These are phyloP conservation scores for Trichosanthes truncata DNA, from an alignment of 306 rosid genomes.

Conservation along the genomic window DNA sequence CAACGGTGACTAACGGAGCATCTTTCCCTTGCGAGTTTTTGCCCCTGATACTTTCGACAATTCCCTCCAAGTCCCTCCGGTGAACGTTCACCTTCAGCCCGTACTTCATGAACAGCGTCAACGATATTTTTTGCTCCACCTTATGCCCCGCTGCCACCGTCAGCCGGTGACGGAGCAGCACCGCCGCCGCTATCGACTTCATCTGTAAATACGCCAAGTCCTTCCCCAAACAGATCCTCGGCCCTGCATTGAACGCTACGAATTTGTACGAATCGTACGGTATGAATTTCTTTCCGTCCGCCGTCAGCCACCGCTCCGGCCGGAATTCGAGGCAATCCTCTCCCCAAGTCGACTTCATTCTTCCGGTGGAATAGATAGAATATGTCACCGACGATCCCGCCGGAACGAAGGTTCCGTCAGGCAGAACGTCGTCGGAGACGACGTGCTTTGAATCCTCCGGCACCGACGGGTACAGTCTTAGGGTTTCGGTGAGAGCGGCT, in stretches of 20 bases:
- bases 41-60: conserved; percentile 28
- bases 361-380: conserved; percentile 68
- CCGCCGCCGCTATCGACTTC: conserved; percentile 77
- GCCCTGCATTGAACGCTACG: conserved; percentile 93
- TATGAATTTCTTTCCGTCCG: conserved; percentile 43
- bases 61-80: conserved; percentile 42
- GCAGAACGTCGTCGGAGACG: conserved; percentile 51
- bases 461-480: conserved; percentile 72
- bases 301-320: conserved; percentile 77
- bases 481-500: conserved; percentile 76
- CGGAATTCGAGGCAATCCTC: conserved; percentile 73
- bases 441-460: conserved; percentile 88
- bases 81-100: conserved; percentile 70
- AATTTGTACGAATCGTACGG: conserved; percentile 66
- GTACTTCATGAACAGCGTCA: conserved; percentile 83
- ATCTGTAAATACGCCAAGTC: conserved; percentile 84
- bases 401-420: conserved; percentile 79
- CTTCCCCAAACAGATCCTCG: conserved; percentile 83
- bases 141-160: conserved; percentile 46
- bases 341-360: conserved; percentile 74
- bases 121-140: conserved; percentile 89
- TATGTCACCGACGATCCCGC: conserved; percentile 79
- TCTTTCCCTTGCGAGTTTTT: conserved; percentile 1
- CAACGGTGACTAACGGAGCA: neutral
- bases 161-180: conserved; percentile 69